phyloP scores from a whole-genome alignment of 208 protist species.

The Leishmania gerbilli region DNA sequence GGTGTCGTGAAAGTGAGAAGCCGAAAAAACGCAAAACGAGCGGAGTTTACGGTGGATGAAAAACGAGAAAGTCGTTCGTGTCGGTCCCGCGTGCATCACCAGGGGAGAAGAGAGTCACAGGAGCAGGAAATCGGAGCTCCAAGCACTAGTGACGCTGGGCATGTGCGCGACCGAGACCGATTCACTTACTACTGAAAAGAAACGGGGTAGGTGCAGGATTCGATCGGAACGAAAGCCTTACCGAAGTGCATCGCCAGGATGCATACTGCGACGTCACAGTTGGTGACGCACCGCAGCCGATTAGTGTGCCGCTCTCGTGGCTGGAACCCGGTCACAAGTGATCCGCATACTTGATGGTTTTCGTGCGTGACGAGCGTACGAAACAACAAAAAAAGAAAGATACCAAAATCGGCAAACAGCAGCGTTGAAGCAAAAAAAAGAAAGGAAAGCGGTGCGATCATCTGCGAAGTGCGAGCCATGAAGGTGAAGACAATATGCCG shows the following conservation, averaged over 20 bases:
- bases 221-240: not conserved
- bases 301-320: not conserved
- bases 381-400: not conserved
- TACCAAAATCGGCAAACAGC: not conserved
- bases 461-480: not conserved
- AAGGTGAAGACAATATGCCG: not conserved
- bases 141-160: not conserved
- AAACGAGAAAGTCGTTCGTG: not conserved
- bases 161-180: not conserved
- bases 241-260: not conserved
- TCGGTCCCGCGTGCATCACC: not conserved
- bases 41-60: not conserved
- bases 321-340: not conserved
- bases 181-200: not conserved
- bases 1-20: not conserved
- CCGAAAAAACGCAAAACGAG: not conserved
- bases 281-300: not conserved
- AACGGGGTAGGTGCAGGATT: not conserved
- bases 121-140: not conserved
- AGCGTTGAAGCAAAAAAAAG: not conserved
- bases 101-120: not conserved
- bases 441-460: conserved; percentile 6
- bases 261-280: not conserved
- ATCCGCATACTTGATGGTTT: not conserved
- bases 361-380: not conserved